Evolutionary conservation across 176 grass and related monocot genomes (phyloP).

Genomic region (Urochloa ruziziensis): DNA sequence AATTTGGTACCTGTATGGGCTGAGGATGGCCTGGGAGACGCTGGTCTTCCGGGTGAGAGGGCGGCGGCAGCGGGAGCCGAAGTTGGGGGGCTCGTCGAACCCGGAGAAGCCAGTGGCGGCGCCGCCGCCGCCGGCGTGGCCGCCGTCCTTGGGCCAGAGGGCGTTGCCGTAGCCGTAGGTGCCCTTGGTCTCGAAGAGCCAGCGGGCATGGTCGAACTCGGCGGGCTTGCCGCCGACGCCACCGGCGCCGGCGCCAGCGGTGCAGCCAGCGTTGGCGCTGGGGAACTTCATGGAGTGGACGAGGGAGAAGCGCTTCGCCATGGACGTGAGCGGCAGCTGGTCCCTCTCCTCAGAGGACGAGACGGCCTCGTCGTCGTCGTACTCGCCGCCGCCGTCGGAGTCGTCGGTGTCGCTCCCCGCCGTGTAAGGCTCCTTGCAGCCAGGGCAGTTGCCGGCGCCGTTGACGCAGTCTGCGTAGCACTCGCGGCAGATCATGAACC

Average conservation of each 20-base stretch:
- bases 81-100: conserved; percentile 78
- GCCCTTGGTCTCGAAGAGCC: conserved; percentile 98
- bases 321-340: conserved; percentile 68
- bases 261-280: neutral
- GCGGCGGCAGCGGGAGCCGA: conserved; percentile 57
- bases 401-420: conserved; percentile 34
- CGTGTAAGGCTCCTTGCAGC: conserved; percentile 77
- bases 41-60: conserved; percentile 79
- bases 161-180: conserved; percentile 96
- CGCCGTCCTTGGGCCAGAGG: conserved; percentile 77
- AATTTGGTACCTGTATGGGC: conserved; percentile 72
- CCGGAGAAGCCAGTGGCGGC: conserved; percentile 55
- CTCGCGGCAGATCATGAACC: conserved; percentile 84
- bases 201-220: conserved; percentile 86
- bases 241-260: neutral
- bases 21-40: conserved; percentile 81
- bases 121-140: neutral
- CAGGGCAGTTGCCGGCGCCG: conserved; percentile 56
- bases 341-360: conserved; percentile 49
- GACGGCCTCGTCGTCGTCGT: conserved; percentile 54
- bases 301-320: conserved; percentile 61
- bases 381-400: conserved; percentile 2
- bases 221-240: conserved; percentile 38
- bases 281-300: conserved; percentile 76
- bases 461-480: conserved; percentile 70